These are phyloP conservation scores for Zopfochytrium polystomum DNA, from an alignment of 371 early-diverging fungal species.

Conservation along the genomic window DNA sequence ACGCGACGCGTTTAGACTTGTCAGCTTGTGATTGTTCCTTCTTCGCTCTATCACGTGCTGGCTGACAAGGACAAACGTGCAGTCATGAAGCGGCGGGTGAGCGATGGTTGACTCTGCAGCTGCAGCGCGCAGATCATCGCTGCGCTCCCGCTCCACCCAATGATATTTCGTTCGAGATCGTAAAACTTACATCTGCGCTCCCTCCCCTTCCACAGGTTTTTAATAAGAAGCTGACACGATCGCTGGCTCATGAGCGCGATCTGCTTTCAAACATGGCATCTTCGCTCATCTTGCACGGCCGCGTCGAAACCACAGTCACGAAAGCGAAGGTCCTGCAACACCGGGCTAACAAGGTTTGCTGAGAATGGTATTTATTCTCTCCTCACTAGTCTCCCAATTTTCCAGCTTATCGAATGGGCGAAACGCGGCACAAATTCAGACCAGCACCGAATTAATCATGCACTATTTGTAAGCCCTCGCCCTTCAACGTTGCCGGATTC, in stretches of 20 bases:
- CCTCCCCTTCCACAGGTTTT: slow-evolving; percentile 10
- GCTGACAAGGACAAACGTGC: too few relatives aligned
- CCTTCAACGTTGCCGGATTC: slow-evolving; percentile 3
- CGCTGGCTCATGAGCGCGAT: slow-evolving; percentile 71
- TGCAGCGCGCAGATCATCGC: too few relatives aligned
- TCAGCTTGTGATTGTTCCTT: too few relatives aligned
- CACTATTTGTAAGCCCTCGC: slow-evolving; percentile 27
- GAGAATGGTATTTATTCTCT: background rate
- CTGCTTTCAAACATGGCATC: slow-evolving; percentile 84
- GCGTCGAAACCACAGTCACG: slow-evolving; percentile 89
- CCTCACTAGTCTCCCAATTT: slow-evolving; percentile 14
- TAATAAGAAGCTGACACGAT: slow-evolving; percentile 63
- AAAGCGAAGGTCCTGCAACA: slow-evolving; percentile 90
- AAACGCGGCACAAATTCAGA: slow-evolving; percentile 24
- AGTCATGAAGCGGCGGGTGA: too few relatives aligned
- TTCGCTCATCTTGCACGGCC: slow-evolving; percentile 82
- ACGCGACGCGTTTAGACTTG: too few relatives aligned
- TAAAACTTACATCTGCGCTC: too few relatives aligned
- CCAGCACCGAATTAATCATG: slow-evolving; percentile 17
- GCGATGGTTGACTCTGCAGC: too few relatives aligned
- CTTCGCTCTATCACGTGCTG: too few relatives aligned
- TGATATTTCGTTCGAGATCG: too few relatives aligned
- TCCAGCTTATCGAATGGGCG: slow-evolving; percentile 25
- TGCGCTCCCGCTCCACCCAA: too few relatives aligned
- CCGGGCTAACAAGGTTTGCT: slow-evolving; percentile 71